These are phyloP conservation scores for Chaetomiaceae sp. DNA, from an alignment of 2,329 filamentous ascomycete species.

Conservation along the genomic window DNA sequence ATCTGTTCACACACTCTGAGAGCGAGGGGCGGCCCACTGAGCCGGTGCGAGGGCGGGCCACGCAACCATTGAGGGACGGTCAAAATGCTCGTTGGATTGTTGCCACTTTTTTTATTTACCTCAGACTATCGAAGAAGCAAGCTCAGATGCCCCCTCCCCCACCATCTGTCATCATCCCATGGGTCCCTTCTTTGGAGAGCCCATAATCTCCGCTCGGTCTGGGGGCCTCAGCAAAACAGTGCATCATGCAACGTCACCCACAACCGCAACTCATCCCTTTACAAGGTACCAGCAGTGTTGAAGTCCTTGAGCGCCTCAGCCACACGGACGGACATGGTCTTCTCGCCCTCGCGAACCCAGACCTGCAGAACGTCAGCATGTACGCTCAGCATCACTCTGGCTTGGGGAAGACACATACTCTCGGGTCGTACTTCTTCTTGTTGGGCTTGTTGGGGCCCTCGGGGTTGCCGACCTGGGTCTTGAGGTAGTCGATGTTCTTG, in stretches of 20 bases:
- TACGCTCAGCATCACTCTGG: neutral
- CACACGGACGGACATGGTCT: constrained; percentile 86
- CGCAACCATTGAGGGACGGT: no score
- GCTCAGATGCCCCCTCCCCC: neutral
- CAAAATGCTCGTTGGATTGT: neutral
- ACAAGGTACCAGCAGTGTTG: constrained; percentile 76
- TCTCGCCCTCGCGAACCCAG: constrained; percentile 70
- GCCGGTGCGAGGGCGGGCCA: no score
- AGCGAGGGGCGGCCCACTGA: no score
- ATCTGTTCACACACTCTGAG: no score
- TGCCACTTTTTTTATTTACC: neutral
- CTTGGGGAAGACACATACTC: constrained; percentile 60
- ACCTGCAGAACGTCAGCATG: constrained; percentile 14
- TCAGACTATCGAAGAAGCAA: neutral
- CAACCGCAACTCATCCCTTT: constrained; percentile 34
- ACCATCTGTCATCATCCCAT: neutral
- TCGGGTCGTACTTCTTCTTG: constrained; percentile 92
- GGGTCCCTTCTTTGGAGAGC: neutral
- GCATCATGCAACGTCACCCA: neutral
- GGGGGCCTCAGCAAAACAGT: neutral
- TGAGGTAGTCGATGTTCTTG: constrained; percentile 92
- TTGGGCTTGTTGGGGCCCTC: constrained; percentile 94
- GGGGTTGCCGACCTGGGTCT: constrained; percentile 85
- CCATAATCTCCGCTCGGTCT: neutral
- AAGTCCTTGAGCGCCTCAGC: constrained; percentile 83